Evolutionary conservation across 768 basidiomycete species (phyloP), one percentile per base, ranked within the genome.

Genomic region (Suillus fuscotomentosus): DNA sequence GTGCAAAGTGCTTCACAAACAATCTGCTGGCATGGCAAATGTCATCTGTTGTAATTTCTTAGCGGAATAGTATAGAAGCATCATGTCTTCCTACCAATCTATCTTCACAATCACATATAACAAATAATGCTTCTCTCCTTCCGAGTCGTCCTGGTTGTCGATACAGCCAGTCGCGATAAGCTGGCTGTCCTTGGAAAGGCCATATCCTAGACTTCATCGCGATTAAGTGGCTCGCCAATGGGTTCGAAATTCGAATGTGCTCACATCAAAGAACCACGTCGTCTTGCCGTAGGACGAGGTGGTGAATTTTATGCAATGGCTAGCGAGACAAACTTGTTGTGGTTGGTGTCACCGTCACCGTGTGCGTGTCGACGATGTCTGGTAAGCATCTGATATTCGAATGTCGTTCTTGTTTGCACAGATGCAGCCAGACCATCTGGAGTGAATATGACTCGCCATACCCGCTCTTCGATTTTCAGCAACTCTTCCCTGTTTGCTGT

Each of bases 1-100:
- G 13, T 41, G 42, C 42, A 17, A 15, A 42, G 42, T 42, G 42
- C 20, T 41, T 14, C 14, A 38, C 9, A 38, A 38, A 14, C 41
- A 41, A 41, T 41, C 6, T 15, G 41, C 41, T 17, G 42, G 17
- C 6, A 59, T 77, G 34, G 71, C 71, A 3, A 56, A 67, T 15
- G 15, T 1, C 14, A 41, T 15, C 41, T 41, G 14, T 38, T 38
- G 9, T 38, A 38, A 38, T 2, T 38, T 38, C 6, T 15, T 31
- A 31, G 31, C 31, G 31, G 4, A 31, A 31, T 31, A 31, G 10
- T 14, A 7, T 15, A 41, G 7, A 41, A 41, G 14, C 41, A 15
- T 6, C 14, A 5, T 15, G 15, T 41, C 41, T 41, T 15, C 15
- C 15, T 41, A 15, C 41, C 14, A 15, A 41, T 14, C 14, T 39